Percentiles rank a stretch among this genome's conserved stretches.
Evolutionary conservation across 2,329 filamentous ascomycete genomes (phyloP).

Genomic region (Didymella segeticola): DNA sequence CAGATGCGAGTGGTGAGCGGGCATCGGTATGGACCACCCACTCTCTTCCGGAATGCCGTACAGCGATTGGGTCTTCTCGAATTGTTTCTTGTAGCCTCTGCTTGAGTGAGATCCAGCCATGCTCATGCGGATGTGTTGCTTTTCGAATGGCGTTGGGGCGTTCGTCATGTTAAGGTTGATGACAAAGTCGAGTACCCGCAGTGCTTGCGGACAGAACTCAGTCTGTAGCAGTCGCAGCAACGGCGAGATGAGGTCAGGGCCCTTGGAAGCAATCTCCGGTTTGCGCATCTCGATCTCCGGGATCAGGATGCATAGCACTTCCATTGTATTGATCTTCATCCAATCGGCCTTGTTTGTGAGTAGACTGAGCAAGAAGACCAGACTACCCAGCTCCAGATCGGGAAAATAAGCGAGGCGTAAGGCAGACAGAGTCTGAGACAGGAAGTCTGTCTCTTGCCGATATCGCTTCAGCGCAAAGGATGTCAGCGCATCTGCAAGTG

Average conservation of each 20-base stretch:
- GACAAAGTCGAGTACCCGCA: slow-evolving; percentile 91
- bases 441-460: slow-evolving; percentile 74
- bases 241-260: slow-evolving; percentile 93
- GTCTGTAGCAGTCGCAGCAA: slow-evolving; percentile 88
- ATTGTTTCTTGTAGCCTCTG: slow-evolving; percentile 87
- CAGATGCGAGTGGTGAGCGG: slow-evolving; percentile 83
- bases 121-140: slow-evolving; percentile 95
- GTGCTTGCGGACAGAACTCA: slow-evolving; percentile 88
- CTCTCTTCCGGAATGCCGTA: slow-evolving; percentile 97
- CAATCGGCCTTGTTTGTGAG: slow-evolving; percentile 87
- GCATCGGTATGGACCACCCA: slow-evolving; percentile 94
- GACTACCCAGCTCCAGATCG: slow-evolving; percentile 78
- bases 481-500: slow-evolving; percentile 72
- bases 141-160: slow-evolving; percentile 79
- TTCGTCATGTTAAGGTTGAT: slow-evolving; percentile 95
- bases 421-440: slow-evolving; percentile 74
- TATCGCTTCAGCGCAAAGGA: slow-evolving; percentile 73
- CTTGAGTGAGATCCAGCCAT: slow-evolving; percentile 87
- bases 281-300: slow-evolving; percentile 93
- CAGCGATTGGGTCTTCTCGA: slow-evolving; percentile 89
- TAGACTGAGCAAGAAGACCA: slow-evolving; percentile 89
- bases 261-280: slow-evolving; percentile 85
- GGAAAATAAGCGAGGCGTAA: slow-evolving; percentile 82
- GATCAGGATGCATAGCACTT: slow-evolving; percentile 82
- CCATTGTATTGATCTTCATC: slow-evolving; percentile 94